These are phyloP conservation scores for Diaporthe australafricana DNA, from an alignment of 2,329 filamentous ascomycete genomes.

Conservation along the genomic window DNA sequence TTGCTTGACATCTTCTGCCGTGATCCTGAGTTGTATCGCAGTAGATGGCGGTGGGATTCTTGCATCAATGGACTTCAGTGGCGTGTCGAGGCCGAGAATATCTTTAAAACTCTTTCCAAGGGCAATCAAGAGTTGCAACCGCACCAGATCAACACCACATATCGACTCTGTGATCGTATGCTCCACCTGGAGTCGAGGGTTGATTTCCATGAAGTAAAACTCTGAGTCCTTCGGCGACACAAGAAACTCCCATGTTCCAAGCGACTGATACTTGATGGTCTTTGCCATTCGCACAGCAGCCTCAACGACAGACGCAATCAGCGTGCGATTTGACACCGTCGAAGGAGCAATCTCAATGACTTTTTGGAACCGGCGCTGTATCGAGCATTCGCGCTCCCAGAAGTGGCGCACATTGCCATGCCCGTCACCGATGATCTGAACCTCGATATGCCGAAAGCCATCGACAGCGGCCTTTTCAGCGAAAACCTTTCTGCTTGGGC, in stretches of 20 bases:
- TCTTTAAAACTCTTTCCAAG: constrained; percentile 58
- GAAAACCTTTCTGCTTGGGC: constrained; percentile 67
- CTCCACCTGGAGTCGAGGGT: constrained; percentile 71
- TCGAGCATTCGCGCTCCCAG: constrained; percentile 71
- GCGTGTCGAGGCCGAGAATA: constrained; percentile 48
- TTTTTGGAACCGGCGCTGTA: constrained; percentile 71
- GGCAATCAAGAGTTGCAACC: constrained; percentile 63
- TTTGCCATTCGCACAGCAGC: constrained; percentile 43
- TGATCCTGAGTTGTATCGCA: constrained; percentile 67
- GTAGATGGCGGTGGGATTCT: constrained; percentile 45
- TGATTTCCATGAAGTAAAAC: constrained; percentile 71
- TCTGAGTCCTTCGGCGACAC: constrained; percentile 60
- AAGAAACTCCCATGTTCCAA: constrained; percentile 75
- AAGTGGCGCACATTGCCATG: constrained; percentile 63
- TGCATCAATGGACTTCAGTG: constrained; percentile 46
- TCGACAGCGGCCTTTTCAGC: constrained; percentile 70
- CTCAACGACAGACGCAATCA: constrained; percentile 49
- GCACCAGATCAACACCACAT: constrained; percentile 64
- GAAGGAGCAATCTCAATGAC: constrained; percentile 69
- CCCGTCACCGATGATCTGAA: constrained; percentile 70
- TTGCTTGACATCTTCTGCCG: constrained; percentile 64
- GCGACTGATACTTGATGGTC: constrained; percentile 64
- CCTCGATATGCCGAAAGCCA: constrained; percentile 70
- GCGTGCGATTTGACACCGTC: constrained; percentile 55
- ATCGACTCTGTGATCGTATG: constrained; percentile 71